phyloP scores from a whole-genome alignment of 2,329 filamentous ascomycete species.

The Cercospora janseana region DNA sequence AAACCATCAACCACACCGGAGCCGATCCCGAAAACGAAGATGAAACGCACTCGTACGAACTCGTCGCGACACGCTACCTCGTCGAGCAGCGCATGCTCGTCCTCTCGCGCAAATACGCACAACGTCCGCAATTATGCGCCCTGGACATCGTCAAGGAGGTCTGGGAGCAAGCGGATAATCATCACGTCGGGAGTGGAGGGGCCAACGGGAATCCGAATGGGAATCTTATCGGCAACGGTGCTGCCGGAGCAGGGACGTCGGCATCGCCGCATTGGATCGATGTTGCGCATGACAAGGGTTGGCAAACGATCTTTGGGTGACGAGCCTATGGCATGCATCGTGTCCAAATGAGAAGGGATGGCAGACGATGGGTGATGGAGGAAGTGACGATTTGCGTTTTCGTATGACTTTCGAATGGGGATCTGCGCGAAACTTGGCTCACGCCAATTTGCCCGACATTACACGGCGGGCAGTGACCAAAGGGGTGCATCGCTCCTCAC shows the following conservation, averaged over 20 bases:
- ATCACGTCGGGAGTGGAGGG: conserved; percentile 24
- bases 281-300: conserved; percentile 56
- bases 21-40: not conserved
- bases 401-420: no score
- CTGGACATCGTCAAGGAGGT: conserved; percentile 53
- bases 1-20: not conserved
- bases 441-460: no score
- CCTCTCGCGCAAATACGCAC: conserved; percentile 49
- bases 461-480: no score
- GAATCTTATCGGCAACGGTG: not conserved
- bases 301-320: conserved; percentile 49
- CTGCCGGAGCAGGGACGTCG: no score
- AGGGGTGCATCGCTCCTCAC: no score
- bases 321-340: no score
- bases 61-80: conserved; percentile 46
- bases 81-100: conserved; percentile 50
- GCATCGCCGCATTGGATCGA: conserved; percentile 60
- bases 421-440: no score
- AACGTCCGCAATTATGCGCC: conserved; percentile 53
- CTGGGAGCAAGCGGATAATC: conserved; percentile 53
- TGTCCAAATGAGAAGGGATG: no score
- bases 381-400: no score
- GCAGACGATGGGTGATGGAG: no score
- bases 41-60: no score
- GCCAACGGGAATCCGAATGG: not conserved